Percentiles rank a stretch among this genome's conserved stretches.
Conservation (phyloP, 352 stramenopile genomes). For the Pythium rhizo-oryzae region DNA sequence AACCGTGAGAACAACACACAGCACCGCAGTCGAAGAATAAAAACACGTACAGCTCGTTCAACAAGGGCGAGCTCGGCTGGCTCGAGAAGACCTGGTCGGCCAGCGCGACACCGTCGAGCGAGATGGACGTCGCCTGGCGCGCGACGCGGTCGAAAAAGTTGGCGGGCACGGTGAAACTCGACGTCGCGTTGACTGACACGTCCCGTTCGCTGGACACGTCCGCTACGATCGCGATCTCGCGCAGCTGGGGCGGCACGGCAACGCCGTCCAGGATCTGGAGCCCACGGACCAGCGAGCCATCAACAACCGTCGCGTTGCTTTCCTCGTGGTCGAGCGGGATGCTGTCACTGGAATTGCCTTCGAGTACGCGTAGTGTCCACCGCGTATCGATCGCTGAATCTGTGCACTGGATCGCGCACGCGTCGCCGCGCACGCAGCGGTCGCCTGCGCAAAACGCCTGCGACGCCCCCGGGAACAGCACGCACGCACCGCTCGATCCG, state of each 20-base stretch:
- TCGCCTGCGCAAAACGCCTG: slow-evolving; percentile 4
- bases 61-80: neutral
- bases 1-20: neutral
- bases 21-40: neutral
- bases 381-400: neutral
- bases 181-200: neutral
- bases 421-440: neutral
- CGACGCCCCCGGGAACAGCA: neutral
- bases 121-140: neutral
- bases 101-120: slow-evolving; percentile 1
- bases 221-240: neutral
- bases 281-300: neutral
- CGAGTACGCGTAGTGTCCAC: neutral
- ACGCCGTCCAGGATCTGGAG: slow-evolving; percentile 3
- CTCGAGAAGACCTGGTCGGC: neutral
- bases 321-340: no score
- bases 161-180: neutral
- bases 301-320: neutral
- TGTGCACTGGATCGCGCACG: slow-evolving; percentile 5
- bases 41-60: slow-evolving; percentile 3
- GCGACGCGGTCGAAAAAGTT: slow-evolving; percentile 8
- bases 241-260: neutral
- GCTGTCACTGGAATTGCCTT: neutral
- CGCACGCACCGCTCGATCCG: neutral
- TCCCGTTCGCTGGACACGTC: neutral